phyloP scores from a whole-genome alignment of 2,329 filamentous ascomycete genomes.

The Gnomoniopsis smithogilvyi region DNA sequence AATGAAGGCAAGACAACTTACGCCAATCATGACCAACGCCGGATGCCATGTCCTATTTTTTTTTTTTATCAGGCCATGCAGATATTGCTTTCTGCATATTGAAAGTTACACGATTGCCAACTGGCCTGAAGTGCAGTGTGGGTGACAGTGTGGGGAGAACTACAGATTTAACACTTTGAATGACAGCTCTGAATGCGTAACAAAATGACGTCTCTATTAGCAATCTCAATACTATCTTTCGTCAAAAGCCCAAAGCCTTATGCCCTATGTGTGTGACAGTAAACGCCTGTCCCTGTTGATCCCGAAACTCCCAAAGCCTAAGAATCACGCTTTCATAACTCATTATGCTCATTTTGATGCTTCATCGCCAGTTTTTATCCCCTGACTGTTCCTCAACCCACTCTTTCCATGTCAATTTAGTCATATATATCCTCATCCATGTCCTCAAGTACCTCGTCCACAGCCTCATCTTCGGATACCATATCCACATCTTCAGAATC shows the following conservation, averaged over 20 bases:
- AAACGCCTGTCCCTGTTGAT: neutral
- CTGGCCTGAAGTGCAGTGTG: no score
- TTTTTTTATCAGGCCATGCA: no score
- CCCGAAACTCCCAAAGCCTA: neutral
- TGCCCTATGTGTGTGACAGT: neutral
- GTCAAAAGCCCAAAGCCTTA: neutral
- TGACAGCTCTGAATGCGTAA: neutral
- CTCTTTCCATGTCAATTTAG: neutral
- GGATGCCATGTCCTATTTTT: neutral
- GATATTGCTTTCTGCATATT: no score
- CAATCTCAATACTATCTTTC: neutral
- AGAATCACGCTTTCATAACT: neutral
- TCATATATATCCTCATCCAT: conserved; percentile 53
- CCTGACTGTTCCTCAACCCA: neutral
- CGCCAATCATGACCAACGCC: neutral
- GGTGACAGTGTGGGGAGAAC: neutral
- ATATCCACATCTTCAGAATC: conserved; percentile 60
- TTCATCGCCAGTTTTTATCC: neutral
- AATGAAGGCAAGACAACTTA: neutral
- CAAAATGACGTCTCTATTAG: neutral
- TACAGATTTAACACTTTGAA: neutral
- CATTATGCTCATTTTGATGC: neutral
- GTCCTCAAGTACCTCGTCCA: conserved; percentile 63
- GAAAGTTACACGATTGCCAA: no score
- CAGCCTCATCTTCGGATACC: conserved; percentile 60